Percentiles rank a stretch among this genome's conserved stretches.
These are phyloP conservation scores for Kazachstania sp. DNA, from an alignment of 1,139 yeast genomes.

Conservation along the genomic window DNA sequence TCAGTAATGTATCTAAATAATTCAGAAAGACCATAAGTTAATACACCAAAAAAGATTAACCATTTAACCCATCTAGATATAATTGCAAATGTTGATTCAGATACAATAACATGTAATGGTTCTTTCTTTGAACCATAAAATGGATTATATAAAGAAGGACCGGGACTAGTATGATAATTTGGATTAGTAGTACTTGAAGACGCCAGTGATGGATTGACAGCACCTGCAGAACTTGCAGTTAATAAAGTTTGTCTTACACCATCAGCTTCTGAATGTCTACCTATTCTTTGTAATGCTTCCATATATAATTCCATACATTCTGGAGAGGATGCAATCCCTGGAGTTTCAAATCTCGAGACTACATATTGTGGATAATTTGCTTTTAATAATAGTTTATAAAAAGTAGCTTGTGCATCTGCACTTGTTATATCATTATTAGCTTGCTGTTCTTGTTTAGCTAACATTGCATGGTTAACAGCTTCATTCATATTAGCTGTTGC, in stretches of 20 bases:
- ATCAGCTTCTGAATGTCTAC: conserved; percentile 72
- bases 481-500: background rate
- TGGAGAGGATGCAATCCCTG: conserved; percentile 73
- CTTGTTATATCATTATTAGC: conserved; percentile 70
- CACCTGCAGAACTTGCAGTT: conserved; percentile 29
- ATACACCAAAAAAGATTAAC: conserved; percentile 71
- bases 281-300: conserved; percentile 71
- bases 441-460: conserved; percentile 62
- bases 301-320: conserved; percentile 72
- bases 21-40: conserved; percentile 64
- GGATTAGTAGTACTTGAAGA: conserved; percentile 15
- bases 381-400: conserved; percentile 61
- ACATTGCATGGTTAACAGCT: conserved; percentile 4
- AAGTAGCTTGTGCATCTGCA: conserved; percentile 68
- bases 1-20: conserved; percentile 75
- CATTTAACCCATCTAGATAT: conserved; percentile 85
- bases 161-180: conserved; percentile 17
- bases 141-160: conserved; percentile 30
- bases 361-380: conserved; percentile 90
- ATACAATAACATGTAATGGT: conserved; percentile 87
- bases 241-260: conserved; percentile 30
- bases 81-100: conserved; percentile 71
- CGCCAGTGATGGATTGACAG: conserved; percentile 26
- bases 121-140: conserved; percentile 38
- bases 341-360: conserved; percentile 82